Evolutionary conservation across 805 yeast genomes (phyloP).

Genomic region (Candida saitoana): DNA sequence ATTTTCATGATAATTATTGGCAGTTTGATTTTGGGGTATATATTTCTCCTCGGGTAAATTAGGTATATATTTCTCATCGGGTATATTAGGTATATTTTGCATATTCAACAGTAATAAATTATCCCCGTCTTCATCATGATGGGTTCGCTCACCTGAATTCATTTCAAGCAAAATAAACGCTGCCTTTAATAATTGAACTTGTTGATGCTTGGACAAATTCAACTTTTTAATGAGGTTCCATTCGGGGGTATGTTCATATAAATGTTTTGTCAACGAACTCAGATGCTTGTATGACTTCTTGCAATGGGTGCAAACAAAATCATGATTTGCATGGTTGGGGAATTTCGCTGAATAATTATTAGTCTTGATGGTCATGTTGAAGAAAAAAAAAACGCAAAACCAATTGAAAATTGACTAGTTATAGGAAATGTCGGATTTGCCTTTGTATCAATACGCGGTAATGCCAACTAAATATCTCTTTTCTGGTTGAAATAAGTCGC

Average conservation of each 20-base stretch:
- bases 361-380: neutral
- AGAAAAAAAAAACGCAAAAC: too few species aligned
- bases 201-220: constrained; percentile 81
- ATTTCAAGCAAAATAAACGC: constrained; percentile 74
- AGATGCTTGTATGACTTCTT: constrained; percentile 90
- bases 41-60: too few species aligned
- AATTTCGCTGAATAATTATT: neutral
- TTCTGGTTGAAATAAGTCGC: too few species aligned
- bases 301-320: constrained; percentile 31
- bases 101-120: neutral
- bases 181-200: constrained; percentile 76
- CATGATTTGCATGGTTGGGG: constrained; percentile 56
- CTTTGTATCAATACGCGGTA: too few species aligned
- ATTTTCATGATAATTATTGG: too few species aligned
- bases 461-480: too few species aligned
- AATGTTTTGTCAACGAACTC: constrained; percentile 79
- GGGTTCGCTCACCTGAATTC: constrained; percentile 28
- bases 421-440: too few species aligned
- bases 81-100: too few species aligned
- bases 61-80: too few species aligned
- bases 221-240: constrained; percentile 85
- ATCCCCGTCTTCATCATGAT: neutral
- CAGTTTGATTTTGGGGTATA: too few species aligned
- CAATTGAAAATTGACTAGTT: too few species aligned
- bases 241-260: constrained; percentile 94